phyloP scores from a whole-genome alignment of 192 early-diverging fungal species.

The Obelidium mucronatum region DNA sequence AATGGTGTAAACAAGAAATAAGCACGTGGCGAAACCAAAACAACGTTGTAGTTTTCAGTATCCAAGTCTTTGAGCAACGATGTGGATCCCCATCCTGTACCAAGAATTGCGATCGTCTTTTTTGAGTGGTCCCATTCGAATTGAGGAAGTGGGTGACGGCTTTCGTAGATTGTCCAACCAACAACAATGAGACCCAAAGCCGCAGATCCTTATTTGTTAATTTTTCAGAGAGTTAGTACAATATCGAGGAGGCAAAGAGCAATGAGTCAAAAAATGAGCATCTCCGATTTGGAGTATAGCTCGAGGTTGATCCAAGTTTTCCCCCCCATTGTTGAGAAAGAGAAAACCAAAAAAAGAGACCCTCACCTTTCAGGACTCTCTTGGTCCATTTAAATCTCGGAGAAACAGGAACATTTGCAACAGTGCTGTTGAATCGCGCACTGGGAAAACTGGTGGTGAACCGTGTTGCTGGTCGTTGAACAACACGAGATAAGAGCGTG shows the following conservation, averaged over 20 bases:
- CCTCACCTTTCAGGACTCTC: conserved; percentile 17
- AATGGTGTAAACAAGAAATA: conserved; percentile 82
- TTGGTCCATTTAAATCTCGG: conserved; percentile 38
- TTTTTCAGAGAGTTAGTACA: not conserved
- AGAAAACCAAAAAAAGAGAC: not conserved
- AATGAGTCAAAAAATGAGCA: not conserved
- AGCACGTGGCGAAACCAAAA: conserved; percentile 79
- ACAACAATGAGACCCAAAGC: conserved; percentile 2
- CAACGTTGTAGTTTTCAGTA: conserved; percentile 80
- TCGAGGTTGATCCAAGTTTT: too few relatives aligned
- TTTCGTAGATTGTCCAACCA: conserved; percentile 45
- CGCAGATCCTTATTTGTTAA: conserved; percentile 1
- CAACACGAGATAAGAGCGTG: too few relatives aligned
- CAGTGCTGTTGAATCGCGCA: conserved; percentile 1
- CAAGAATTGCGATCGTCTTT: conserved; percentile 59
- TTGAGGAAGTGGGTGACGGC: conserved; percentile 53
- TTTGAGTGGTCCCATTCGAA: conserved; percentile 58
- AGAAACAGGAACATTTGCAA: not conserved
- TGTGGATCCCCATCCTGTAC: conserved; percentile 56
- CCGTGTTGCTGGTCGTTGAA: not conserved
- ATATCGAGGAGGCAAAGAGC: not conserved
- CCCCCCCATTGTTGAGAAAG: too few relatives aligned
- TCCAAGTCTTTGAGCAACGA: conserved; percentile 77
- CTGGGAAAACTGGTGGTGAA: not conserved
- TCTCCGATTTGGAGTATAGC: not conserved